These are phyloP conservation scores for Leishmania tarentolae DNA, from an alignment of 208 protist genomes.

Conservation along the genomic window DNA sequence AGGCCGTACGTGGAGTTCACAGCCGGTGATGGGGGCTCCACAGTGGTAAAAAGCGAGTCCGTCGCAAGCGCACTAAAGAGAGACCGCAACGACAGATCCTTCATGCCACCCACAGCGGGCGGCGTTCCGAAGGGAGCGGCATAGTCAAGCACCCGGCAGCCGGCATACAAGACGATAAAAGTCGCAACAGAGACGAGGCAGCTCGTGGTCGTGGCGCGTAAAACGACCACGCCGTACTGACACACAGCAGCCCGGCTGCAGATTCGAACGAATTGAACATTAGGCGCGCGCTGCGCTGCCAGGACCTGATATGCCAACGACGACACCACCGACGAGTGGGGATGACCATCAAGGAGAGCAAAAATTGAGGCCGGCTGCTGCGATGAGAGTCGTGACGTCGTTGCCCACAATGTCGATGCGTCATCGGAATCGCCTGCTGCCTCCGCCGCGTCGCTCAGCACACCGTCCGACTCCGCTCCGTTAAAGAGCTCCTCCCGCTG, in stretches of 20 bases:
- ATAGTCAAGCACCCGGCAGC: conserved; percentile 17
- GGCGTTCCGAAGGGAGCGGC: conserved; percentile 1
- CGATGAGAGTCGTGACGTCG: not conserved
- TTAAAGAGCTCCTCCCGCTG: conserved; percentile 24
- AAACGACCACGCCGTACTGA: conserved; percentile 26
- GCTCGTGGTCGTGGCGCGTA: conserved; percentile 16
- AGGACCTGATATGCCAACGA: conserved; percentile 22
- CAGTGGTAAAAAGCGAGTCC: conserved; percentile 15
- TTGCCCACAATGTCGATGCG: not conserved
- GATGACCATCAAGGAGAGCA: conserved; percentile 5
- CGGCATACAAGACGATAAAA: conserved; percentile 11
- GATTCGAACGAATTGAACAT: conserved; percentile 26
- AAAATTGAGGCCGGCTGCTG: conserved; percentile 5
- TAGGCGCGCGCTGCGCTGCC: conserved; percentile 30
- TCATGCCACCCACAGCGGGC: not conserved
- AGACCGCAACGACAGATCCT: not conserved
- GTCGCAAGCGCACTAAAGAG: not conserved
- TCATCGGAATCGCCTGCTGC: not conserved
- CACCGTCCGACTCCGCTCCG: conserved; percentile 13
- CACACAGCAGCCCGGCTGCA: conserved; percentile 27
- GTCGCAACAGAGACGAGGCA: conserved; percentile 19
- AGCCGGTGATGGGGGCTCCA: conserved; percentile 10
- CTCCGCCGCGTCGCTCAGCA: conserved; percentile 23
- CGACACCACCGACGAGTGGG: conserved; percentile 22
- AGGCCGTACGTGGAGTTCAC: conserved; percentile 27